Percentiles rank a stretch among this genome's conserved stretches.
Evolutionary conservation across 371 early-diverging fungal genomes (phyloP).

Genomic region (Mortierella sp.): DNA sequence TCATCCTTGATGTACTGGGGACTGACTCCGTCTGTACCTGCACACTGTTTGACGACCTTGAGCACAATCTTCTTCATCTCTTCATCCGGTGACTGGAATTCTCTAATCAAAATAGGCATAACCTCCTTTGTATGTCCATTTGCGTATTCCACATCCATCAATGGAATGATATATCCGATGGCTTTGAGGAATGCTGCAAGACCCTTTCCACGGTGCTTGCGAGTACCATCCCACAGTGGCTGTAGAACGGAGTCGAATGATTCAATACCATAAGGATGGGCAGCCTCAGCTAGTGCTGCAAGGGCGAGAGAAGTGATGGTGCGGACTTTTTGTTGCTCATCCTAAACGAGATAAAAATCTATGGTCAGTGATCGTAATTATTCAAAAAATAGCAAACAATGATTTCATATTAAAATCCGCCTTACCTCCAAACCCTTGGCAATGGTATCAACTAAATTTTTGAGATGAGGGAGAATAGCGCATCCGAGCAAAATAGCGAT

Average conservation of each 20-base stretch:
- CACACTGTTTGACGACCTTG: constrained; percentile 96
- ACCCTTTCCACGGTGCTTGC: constrained; percentile 95
- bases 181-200: constrained; percentile 98
- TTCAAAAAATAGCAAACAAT: background rate
- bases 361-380: background rate
- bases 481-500: constrained; percentile 95
- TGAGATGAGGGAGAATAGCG: constrained; percentile 95
- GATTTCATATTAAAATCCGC: background rate
- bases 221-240: constrained; percentile 95
- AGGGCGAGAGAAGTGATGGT: constrained; percentile 96
- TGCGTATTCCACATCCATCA: constrained; percentile 97
- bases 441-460: constrained; percentile 91
- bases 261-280: constrained; percentile 98
- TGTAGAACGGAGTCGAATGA: constrained; percentile 92
- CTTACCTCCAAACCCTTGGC: constrained; percentile 84
- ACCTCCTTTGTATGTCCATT: constrained; percentile 94
- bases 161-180: constrained; percentile 96
- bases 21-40: constrained; percentile 93
- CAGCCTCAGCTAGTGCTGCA: constrained; percentile 96
- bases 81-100: constrained; percentile 97
- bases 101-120: constrained; percentile 92
- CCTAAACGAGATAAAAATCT: constrained; percentile 55
- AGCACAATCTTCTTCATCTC: constrained; percentile 98
- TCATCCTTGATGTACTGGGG: constrained; percentile 87
- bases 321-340: constrained; percentile 96